phyloP scores from a whole-genome alignment of 1,139 yeast genomes.

The Wickerhamomyces sp. region DNA sequence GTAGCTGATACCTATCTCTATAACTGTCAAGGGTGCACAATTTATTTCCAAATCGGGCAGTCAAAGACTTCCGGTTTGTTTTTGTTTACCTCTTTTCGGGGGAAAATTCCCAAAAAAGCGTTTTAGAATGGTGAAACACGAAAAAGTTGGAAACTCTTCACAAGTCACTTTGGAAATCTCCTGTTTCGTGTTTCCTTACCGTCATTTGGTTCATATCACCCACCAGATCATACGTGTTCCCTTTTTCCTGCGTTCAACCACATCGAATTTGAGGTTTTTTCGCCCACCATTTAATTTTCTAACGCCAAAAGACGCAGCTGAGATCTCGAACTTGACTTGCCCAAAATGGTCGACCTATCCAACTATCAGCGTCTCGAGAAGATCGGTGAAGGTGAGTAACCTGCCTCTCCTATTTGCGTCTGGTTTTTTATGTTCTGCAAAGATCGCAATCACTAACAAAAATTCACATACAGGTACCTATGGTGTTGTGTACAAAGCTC shows the following conservation, averaged over 20 bases:
- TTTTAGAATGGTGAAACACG: background rate
- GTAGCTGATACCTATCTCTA: no score
- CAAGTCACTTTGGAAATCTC: background rate
- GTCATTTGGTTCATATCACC: no score
- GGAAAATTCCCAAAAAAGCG: conserved; percentile 1
- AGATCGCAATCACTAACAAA: conserved; percentile 1
- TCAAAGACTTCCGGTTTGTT: conserved; percentile 7
- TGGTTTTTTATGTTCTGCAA: no score
- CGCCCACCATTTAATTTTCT: no score
- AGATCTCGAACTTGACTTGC: no score
- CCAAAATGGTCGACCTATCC: conserved; percentile 71
- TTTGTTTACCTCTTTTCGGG: conserved; percentile 12
- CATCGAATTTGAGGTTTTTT: no score
- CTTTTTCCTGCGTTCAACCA: background rate
- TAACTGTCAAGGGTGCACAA: no score
- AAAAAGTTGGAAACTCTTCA: background rate
- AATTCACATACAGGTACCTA: conserved; percentile 54
- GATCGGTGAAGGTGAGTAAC: conserved; percentile 78
- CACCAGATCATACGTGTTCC: no score
- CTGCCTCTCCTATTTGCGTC: no score
- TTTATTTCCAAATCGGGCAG: conserved; percentile 7
- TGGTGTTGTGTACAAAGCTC: conserved; percentile 96
- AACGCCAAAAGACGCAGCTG: no score
- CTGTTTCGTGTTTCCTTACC: background rate
- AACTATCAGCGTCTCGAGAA: conserved; percentile 93